These are phyloP conservation scores for Fusarium penzigii DNA, from an alignment of 2,329 filamentous ascomycete species.

Conservation along the genomic window DNA sequence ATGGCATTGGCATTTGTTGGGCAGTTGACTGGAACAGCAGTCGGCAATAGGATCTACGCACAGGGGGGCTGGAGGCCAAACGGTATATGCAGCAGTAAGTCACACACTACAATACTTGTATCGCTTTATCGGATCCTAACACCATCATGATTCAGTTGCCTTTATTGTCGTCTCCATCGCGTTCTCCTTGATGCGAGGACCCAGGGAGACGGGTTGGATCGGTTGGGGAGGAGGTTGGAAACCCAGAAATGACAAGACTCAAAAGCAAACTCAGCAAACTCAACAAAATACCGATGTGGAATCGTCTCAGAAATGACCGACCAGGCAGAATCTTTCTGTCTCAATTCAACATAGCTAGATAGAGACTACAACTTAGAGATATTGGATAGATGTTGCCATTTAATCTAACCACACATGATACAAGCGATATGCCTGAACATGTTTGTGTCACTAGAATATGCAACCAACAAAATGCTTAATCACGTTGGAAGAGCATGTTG, in stretches of 20 bases:
- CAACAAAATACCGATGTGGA: not conserved
- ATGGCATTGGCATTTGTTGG: conserved; percentile 77
- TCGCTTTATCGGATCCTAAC: not conserved
- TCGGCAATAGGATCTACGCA: conserved; percentile 55
- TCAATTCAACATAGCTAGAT: too few species aligned
- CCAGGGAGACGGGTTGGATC: conserved; percentile 33
- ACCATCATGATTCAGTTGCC: conserved; percentile 19
- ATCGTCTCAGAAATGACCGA: not conserved
- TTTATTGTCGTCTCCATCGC: conserved; percentile 27
- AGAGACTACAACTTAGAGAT: too few species aligned
- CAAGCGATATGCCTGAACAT: too few species aligned
- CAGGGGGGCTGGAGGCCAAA: conserved; percentile 53
- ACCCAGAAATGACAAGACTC: not conserved
- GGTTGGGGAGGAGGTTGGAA: conserved; percentile 21
- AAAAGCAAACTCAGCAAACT: not conserved
- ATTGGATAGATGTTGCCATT: too few species aligned
- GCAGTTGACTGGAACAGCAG: conserved; percentile 69
- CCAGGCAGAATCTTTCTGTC: too few species aligned
- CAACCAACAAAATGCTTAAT: too few species aligned
- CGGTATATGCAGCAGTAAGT: conserved; percentile 38
- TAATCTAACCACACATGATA: too few species aligned
- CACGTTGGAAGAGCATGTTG: too few species aligned
- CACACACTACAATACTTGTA: too few species aligned
- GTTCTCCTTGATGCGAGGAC: conserved; percentile 32
- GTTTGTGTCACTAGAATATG: too few species aligned